Percentiles rank a stretch among this genome's conserved stretches.
phyloP scores from a whole-genome alignment of 179 eudicot genomes.

The Pouteria campechiana region DNA sequence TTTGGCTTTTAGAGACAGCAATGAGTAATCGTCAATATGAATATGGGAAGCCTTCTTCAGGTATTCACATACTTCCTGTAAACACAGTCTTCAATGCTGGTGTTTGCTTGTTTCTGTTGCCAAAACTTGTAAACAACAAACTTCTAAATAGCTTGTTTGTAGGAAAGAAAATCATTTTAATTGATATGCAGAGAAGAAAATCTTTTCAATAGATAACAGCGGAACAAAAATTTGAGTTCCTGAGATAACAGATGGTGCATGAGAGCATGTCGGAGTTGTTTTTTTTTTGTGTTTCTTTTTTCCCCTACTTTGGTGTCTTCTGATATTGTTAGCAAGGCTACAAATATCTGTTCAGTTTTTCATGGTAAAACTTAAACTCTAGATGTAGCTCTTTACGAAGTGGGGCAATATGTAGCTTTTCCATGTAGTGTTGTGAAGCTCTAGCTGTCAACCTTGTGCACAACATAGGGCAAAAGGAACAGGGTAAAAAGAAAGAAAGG shows the following conservation, averaged over 20 bases:
- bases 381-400: too few species aligned
- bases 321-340: too few species aligned
- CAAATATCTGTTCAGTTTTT: too few species aligned
- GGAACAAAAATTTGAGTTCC: not conserved
- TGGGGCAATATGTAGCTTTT: too few species aligned
- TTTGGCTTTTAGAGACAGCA: slow-evolving; percentile 10
- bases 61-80: slow-evolving; percentile 3
- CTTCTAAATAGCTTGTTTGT: not conserved
- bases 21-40: slow-evolving; percentile 15
- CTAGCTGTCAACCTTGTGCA: too few species aligned
- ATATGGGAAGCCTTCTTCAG: slow-evolving; percentile 19
- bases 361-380: too few species aligned
- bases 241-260: not conserved
- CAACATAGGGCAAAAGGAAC: too few species aligned
- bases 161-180: not conserved
- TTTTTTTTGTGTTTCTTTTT: too few species aligned
- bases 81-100: not conserved
- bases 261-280: too few species aligned
- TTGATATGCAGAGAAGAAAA: not conserved
- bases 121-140: not conserved
- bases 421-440: too few species aligned
- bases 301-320: too few species aligned
- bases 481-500: too few species aligned
- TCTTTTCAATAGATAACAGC: not conserved
- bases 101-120: not conserved